Evolutionary conservation across 1,284 basidiomycete species (phyloP), one percentile per base, ranked within the genome.

Genomic region (Taiwanofungus camphoratus): DNA sequence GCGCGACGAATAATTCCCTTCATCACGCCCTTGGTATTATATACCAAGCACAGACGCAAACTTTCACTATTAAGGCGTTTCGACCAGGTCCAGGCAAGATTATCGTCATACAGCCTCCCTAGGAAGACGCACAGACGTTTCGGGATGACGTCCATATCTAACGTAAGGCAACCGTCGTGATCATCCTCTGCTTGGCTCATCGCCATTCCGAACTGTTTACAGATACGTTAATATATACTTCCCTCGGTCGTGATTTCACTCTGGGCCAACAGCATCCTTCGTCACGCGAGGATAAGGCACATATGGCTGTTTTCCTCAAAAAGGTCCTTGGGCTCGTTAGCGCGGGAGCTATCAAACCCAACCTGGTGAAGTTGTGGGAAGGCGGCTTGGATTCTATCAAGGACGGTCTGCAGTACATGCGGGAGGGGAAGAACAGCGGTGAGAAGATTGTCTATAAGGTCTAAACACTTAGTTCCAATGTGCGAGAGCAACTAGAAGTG

Each of bases 391-490:
- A 45, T 15, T 44, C 42, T 22, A 46, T 55, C 15, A 16, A 38
- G 1, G 51, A 51, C 11, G 56, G 53, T 6, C 38, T 58, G 29
- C 34, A 50, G 34, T 50, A 51, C 35, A 46, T 57, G 41, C 36
- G 32, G 27, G 50, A 53, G 20, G 56, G 56, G 15, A 54, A 51
- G 45, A 39, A 37, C 45, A 54, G 54, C 22, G 56, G 43, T 12
- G 51, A 58, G 43, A 56, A 58, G 52, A 44, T 56, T n/a, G 53
- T 57, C 6, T 47, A 48, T 15, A 7, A n/a, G n/a, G n/a, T n/a
- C n/a, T n/a, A n/a, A n/a, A n/a, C n/a, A n/a, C n/a, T n/a, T n/a
- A n/a, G n/a, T n/a, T n/a, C n/a, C n/a, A n/a, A n/a, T n/a, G n/a
- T n/a, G n/a, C n/a, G n/a, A n/a, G n/a, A n/a, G n/a, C n/a, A n/a